Evolutionary conservation across 495 filamentous ascomycete species (phyloP).

Genomic region (Terfezia boudieri): DNA sequence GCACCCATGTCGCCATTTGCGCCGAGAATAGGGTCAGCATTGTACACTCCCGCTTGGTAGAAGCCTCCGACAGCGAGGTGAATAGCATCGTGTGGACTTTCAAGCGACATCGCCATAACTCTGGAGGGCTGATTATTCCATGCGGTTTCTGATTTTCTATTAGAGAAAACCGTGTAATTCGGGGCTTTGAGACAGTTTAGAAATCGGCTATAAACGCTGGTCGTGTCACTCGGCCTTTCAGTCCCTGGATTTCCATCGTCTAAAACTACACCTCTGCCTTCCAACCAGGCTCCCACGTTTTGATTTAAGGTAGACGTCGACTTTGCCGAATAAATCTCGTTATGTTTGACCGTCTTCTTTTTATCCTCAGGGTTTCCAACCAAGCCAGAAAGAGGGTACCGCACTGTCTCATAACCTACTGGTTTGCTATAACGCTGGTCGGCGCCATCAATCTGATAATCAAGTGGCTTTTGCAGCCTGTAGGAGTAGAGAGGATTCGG

Average conservation of each 20-base stretch:
- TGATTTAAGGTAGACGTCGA: background rate
- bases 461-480: background rate
- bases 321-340: background rate
- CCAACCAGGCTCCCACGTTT: background rate
- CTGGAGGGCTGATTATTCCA: conserved; percentile 8
- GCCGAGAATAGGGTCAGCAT: conserved; percentile 1
- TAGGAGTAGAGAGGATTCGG: background rate
- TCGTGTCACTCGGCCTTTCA: background rate
- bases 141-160: conserved; percentile 7
- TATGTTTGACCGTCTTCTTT: background rate
- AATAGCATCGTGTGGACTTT: conserved; percentile 18
- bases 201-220: background rate
- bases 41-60: background rate
- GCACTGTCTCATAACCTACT: background rate
- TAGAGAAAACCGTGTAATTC: conserved; percentile 19
- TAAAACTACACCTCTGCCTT: background rate
- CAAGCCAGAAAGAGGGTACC: background rate
- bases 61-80: conserved; percentile 17
- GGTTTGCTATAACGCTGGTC: background rate
- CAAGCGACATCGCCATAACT: conserved; percentile 8
- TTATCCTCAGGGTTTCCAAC: background rate
- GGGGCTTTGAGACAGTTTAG: conserved; percentile 8
- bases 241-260: background rate
- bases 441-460: background rate
- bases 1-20: conserved; percentile 22